phyloP scores from a whole-genome alignment of 352 stramenopile species.

The Pythium rishiriense region DNA sequence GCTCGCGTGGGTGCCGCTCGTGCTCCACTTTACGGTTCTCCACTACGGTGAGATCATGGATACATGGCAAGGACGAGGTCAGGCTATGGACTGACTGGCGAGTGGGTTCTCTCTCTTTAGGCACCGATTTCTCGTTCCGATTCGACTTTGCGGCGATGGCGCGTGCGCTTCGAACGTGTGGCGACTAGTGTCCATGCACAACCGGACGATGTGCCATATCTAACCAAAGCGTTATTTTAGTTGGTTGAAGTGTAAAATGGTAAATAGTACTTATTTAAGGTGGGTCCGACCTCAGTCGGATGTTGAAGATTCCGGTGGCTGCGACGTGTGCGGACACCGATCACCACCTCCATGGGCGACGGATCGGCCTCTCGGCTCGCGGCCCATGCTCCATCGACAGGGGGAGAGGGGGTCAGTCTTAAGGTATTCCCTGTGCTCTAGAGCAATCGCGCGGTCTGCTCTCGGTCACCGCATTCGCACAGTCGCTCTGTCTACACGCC shows the following conservation, averaged over 20 bases:
- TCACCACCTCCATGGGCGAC: too few species aligned
- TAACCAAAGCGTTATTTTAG: background rate
- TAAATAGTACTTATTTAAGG: background rate
- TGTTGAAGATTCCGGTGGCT: background rate
- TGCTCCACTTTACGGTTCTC: constrained; percentile 19
- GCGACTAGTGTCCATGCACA: background rate
- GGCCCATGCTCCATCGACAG: too few species aligned
- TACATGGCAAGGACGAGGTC: background rate
- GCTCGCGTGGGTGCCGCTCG: constrained; percentile 20
- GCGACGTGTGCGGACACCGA: background rate
- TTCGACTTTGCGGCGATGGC: background rate
- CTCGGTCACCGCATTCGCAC: too few species aligned
- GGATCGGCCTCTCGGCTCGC: too few species aligned
- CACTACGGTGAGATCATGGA: constrained; percentile 18
- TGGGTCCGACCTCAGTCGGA: background rate
- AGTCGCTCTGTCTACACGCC: too few species aligned
- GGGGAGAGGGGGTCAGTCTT: too few species aligned
- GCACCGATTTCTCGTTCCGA: background rate
- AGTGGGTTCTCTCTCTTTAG: too few species aligned
- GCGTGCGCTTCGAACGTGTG: background rate
- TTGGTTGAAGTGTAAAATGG: background rate
- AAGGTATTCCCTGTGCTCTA: too few species aligned
- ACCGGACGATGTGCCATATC: background rate
- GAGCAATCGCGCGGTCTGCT: background rate
- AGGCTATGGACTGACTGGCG: too few species aligned